Base-by-base conservation (phyloP, 73 alveolate species). In the Stentor coeruleus region DNA sequence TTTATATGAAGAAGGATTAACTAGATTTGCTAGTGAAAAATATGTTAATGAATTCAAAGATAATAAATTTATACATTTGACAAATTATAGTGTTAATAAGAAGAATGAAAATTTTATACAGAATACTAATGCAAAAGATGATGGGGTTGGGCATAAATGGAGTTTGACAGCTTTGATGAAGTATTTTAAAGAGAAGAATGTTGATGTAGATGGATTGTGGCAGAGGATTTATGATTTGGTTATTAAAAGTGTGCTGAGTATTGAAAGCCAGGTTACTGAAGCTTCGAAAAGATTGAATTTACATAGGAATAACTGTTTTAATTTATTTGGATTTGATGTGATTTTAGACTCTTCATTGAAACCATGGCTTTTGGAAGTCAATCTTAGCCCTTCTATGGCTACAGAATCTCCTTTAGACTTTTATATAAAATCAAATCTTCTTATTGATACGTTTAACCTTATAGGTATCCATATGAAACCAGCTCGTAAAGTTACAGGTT, bases 11-110 rank as follows among this genome's bases (percentile, higher is more conserved):
- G 99, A 94, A 85, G 99, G 98, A 2, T 82, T 94, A 59, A 96
- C 95, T 39, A 77, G 97, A 86, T 92, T 92, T 82, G 97, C 97
- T 20, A 90, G 91, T 59, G 95, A 91, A 81, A 81, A 88, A 2
- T 92, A 92, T 58, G 76, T 40, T 38, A 88, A 58, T 31, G 99
- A 94, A 55, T 98, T 95, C 80, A 90, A 95, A 39, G 77, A 92
- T 1, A 96, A 92, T 83, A 92, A 92, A 59, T 96, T 59, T 83
- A 91, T 89, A 41, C 99, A 96, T 81, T 88, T 96, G 49, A 96
- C 99, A 6, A 96, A 96, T 87, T 96, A 94, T 82, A 75, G 96
- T 38, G 95, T 94, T 0, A 96, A 96, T 83, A 96, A 96, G 84
- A 92, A 91, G 38, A 88, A 91, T 60, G 90, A 85, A 35, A 96